Evolutionary conservation across 1,139 yeast species (phyloP).

Genomic region (Hansenula lynferdii): DNA sequence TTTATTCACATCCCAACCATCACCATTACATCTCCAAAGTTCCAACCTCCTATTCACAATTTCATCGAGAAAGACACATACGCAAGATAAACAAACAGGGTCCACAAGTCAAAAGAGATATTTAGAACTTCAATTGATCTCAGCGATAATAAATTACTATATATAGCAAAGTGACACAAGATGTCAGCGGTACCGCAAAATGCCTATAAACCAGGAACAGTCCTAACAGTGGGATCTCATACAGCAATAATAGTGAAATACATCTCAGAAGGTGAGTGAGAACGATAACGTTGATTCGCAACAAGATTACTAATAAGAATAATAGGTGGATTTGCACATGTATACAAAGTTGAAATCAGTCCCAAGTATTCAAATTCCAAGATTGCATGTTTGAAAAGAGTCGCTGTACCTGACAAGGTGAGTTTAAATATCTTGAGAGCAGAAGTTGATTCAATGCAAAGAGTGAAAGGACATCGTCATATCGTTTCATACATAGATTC

Average conservation of each 20-base stretch:
- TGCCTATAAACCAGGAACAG: constrained; percentile 53
- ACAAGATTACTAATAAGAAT: constrained; percentile 21
- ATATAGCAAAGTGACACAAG: no score
- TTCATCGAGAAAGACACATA: no score
- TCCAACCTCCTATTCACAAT: no score
- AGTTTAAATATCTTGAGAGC: constrained; percentile 64
- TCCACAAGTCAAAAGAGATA: no score
- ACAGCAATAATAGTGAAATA: constrained; percentile 51
- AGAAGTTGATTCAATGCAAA: constrained; percentile 84
- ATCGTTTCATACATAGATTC: constrained; percentile 91
- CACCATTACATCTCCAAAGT: no score
- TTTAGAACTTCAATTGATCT: no score
- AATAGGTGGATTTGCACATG: constrained; percentile 76
- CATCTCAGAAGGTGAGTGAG: constrained; percentile 46
- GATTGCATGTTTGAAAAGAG: constrained; percentile 69
- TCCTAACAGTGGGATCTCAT: constrained; percentile 63
- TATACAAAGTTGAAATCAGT: constrained; percentile 56
- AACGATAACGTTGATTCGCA: background rate
- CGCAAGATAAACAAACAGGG: no score
- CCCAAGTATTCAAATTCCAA: constrained; percentile 42
- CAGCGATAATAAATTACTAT: no score
- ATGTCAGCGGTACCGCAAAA: constrained; percentile 38
- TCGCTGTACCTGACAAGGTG: constrained; percentile 67
- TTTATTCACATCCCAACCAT: no score
- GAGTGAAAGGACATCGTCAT: constrained; percentile 69